Percentiles rank a stretch among this genome's conserved stretches.
phyloP scores from a whole-genome alignment of 768 basidiomycete species.

The Candolleomyces aberdarensis region DNA sequence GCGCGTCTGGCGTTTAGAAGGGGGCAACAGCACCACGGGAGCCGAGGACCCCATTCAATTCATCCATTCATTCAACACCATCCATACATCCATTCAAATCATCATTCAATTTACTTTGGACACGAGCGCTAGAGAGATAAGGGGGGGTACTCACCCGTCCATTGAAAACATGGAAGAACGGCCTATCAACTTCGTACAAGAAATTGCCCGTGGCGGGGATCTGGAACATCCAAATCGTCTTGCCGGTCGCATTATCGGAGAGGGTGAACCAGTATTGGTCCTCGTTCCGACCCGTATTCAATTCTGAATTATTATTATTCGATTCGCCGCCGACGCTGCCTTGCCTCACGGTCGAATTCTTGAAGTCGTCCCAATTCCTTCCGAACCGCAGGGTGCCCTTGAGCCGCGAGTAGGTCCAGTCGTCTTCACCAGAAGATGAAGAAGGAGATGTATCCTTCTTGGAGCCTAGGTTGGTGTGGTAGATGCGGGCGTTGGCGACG shows the following conservation, averaged over 20 bases:
- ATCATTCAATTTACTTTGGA: slow-evolving; percentile 1
- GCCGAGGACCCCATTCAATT: neutral
- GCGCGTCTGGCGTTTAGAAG: slow-evolving; percentile 34
- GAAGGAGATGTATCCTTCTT: slow-evolving; percentile 19
- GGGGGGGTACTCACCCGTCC: slow-evolving; percentile 61
- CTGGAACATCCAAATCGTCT: slow-evolving; percentile 67
- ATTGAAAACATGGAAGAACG: slow-evolving; percentile 90
- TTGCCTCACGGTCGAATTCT: slow-evolving; percentile 15
- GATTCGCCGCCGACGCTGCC: too few species aligned
- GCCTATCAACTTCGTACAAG: slow-evolving; percentile 78
- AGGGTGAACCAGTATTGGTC: slow-evolving; percentile 60
- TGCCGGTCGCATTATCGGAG: slow-evolving; percentile 51
- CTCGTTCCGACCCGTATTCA: neutral
- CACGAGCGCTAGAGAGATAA: slow-evolving; percentile 15
- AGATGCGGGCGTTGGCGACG: slow-evolving; percentile 12
- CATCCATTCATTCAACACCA: neutral
- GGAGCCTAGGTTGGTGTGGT: slow-evolving; percentile 17
- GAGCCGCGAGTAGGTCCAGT: slow-evolving; percentile 61
- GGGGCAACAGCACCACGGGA: slow-evolving; percentile 37
- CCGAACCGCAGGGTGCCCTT: slow-evolving; percentile 60
- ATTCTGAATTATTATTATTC: too few species aligned
- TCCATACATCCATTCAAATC: neutral
- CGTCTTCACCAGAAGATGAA: slow-evolving; percentile 16
- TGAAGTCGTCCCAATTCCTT: slow-evolving; percentile 32
- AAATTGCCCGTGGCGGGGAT: slow-evolving; percentile 42